Conservation (phyloP, 78 protist species). For the Kipferlia bialata region DNA sequence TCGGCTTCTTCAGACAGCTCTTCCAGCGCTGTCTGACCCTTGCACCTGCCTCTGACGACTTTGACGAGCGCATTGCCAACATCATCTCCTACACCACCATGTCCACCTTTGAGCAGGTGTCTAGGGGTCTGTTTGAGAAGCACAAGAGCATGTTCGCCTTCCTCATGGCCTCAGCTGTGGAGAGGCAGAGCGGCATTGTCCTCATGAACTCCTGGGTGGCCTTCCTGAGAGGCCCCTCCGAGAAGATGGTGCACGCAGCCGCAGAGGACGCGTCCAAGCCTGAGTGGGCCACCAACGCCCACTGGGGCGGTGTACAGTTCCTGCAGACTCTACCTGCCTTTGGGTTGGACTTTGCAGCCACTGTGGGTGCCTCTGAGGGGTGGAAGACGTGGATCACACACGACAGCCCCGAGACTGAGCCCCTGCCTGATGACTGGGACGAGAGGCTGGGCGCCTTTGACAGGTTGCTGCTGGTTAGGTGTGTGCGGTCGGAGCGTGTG, state of each 20-base stretch:
- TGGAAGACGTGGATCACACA: constrained; percentile 45
- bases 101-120: constrained; percentile 30
- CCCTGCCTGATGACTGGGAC: constrained; percentile 42
- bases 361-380: not conserved
- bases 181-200: constrained; percentile 30
- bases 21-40: constrained; percentile 5
- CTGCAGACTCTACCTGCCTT: constrained; percentile 38
- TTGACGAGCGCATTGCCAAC: constrained; percentile 32
- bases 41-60: constrained; percentile 1
- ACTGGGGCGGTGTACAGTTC: constrained; percentile 66
- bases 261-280: constrained; percentile 1
- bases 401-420: constrained; percentile 52
- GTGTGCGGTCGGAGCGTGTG: constrained; percentile 45
- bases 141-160: constrained; percentile 52
- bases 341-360: not conserved
- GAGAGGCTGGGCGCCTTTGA: constrained; percentile 19
- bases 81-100: constrained; percentile 51
- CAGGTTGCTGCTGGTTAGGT: constrained; percentile 31
- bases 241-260: constrained; percentile 5
- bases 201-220: constrained; percentile 37
- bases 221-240: constrained; percentile 55
- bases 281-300: not conserved
- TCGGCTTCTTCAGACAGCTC: constrained; percentile 33
- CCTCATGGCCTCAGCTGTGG: constrained; percentile 23
- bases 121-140: constrained; percentile 56